Evolutionary conservation across 179 eudicot genomes (phyloP).

Genomic region (Heliamphora pulchella): DNA sequence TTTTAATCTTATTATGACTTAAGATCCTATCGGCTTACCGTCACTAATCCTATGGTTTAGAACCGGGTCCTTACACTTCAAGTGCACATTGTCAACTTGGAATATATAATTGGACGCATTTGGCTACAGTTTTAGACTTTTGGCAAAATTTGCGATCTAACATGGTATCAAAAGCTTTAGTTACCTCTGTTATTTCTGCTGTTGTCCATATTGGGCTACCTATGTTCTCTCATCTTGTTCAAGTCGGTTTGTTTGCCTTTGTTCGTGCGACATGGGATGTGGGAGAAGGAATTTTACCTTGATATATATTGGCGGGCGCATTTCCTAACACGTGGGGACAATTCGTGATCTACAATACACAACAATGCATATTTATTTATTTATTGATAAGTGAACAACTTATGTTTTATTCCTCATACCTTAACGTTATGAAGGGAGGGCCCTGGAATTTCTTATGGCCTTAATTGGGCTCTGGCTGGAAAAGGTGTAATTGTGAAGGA

Average conservation of each 20-base stretch:
- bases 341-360: not conserved
- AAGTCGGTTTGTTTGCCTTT: not conserved
- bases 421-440: conserved; percentile 15
- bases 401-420: not conserved
- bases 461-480: conserved; percentile 25
- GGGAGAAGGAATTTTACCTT: not conserved
- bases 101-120: too few species aligned
- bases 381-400: too few species aligned
- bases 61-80: too few species aligned
- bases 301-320: not conserved
- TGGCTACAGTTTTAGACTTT: too few species aligned
- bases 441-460: conserved; percentile 18
- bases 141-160: too few species aligned
- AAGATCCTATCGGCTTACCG: too few species aligned
- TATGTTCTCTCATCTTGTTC: not conserved
- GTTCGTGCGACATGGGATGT: not conserved
- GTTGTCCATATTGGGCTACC: not conserved
- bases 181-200: not conserved
- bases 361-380: too few species aligned
- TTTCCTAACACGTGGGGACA: not conserved
- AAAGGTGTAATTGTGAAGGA: conserved; percentile 28
- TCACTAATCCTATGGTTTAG: too few species aligned
- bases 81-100: too few species aligned
- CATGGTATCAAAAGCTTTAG: too few species aligned
- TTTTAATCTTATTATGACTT: too few species aligned